phyloP scores from a whole-genome alignment of 1,284 basidiomycete genomes.

The Tilletia indica region DNA sequence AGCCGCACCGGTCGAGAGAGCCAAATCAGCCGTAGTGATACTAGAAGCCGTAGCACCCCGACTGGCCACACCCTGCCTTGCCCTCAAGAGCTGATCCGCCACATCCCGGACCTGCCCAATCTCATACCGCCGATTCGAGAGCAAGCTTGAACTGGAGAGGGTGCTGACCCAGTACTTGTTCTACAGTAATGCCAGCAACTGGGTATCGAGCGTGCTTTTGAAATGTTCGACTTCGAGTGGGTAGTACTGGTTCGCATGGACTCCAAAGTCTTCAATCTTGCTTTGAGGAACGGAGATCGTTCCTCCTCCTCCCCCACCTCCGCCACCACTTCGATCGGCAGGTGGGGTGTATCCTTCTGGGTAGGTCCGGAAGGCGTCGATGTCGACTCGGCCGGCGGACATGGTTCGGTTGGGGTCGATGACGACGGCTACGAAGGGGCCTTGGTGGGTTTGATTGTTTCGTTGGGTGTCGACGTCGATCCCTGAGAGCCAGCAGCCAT shows the following conservation, averaged over 20 bases:
- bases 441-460: conserved; percentile 89
- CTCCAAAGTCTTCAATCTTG: conserved; percentile 64
- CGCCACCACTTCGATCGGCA: neutral
- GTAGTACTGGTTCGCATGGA: conserved; percentile 96
- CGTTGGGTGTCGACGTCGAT: conserved; percentile 95
- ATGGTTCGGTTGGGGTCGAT: conserved; percentile 97
- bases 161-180: conserved; percentile 99
- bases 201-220: conserved; percentile 81
- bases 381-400: conserved; percentile 95
- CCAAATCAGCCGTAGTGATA: conserved; percentile 18
- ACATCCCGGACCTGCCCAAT: conserved; percentile 84
- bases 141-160: conserved; percentile 81
- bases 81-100: conserved; percentile 71
- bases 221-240: conserved; percentile 90
- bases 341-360: conserved; percentile 65
- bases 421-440: conserved; percentile 96
- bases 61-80: conserved; percentile 27
- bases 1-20: neutral
- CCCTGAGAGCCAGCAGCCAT: conserved; percentile 94
- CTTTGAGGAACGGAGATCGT: conserved; percentile 68
- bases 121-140: conserved; percentile 86
- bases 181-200: conserved; percentile 85
- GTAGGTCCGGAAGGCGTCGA: conserved; percentile 95
- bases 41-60: conserved; percentile 2
- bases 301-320: neutral